A percentile compares a stretch with the other conserved stretches of the same genome.
Evolutionary conservation across 495 filamentous ascomycete species (phyloP).

Genomic region (Hypoxylon subgilvum): DNA sequence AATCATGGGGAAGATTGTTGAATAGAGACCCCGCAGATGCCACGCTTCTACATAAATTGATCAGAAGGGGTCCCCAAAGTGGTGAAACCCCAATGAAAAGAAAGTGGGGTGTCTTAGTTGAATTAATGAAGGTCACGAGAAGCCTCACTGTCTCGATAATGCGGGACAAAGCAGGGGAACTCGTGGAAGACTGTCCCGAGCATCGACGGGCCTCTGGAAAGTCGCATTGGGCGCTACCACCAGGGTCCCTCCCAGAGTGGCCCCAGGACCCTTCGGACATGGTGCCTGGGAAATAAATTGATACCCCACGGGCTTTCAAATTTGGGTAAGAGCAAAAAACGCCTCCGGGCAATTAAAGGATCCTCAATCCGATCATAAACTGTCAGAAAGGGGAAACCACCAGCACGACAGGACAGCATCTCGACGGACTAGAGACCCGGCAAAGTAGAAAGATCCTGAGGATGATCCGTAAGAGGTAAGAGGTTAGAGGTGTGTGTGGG

Average conservation of each 20-base stretch:
- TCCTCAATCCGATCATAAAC: constrained; percentile 8
- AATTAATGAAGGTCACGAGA: constrained; percentile 21
- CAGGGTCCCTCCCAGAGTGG: constrained; percentile 13
- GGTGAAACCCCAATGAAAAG: constrained; percentile 12
- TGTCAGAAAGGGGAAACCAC: constrained; percentile 21
- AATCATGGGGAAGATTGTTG: too few species aligned
- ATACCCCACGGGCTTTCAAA: constrained; percentile 25
- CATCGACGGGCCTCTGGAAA: constrained; percentile 17
- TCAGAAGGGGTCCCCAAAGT: too few species aligned
- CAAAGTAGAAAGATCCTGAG: constrained; percentile 17
- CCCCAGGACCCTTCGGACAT: constrained; percentile 18
- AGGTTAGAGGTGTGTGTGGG: constrained; percentile 8
- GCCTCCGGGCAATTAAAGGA: constrained; percentile 12
- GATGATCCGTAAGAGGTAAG: constrained; percentile 13
- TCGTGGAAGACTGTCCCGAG: constrained; percentile 9
- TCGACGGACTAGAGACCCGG: constrained; percentile 21
- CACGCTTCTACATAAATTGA: too few species aligned
- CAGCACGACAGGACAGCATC: constrained; percentile 11
- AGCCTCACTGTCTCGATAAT: background rate
- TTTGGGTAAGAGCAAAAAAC: constrained; percentile 27
- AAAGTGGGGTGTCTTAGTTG: constrained; percentile 6
- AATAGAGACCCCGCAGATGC: too few species aligned
- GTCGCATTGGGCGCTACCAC: constrained; percentile 26
- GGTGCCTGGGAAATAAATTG: constrained; percentile 32
- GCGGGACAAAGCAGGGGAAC: background rate